phyloP scores from a whole-genome alignment of 306 rosid species.

The Inga leiocalycina region DNA sequence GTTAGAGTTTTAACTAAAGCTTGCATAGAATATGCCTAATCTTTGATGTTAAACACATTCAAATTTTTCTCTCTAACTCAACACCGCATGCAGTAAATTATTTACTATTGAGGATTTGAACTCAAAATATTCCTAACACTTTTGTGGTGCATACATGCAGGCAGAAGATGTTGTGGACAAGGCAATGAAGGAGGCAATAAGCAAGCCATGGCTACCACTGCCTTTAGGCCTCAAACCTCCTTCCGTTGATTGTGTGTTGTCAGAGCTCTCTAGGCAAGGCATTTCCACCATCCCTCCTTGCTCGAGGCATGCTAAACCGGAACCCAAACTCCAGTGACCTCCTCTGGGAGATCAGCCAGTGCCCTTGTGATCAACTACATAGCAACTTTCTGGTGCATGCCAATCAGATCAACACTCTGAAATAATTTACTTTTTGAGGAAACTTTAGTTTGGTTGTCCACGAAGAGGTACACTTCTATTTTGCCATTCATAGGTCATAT shows the following conservation, averaged over 20 bases:
- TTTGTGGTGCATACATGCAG: conserved; percentile 51
- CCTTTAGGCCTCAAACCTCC: conserved; percentile 95
- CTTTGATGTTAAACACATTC: not conserved
- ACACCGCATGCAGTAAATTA: not conserved
- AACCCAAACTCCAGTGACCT: conserved; percentile 17
- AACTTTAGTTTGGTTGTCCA: not conserved
- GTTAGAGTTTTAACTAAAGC: not conserved
- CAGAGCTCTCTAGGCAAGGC: conserved; percentile 84
- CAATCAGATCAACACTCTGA: conserved; percentile 24
- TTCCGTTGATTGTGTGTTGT: conserved; percentile 73
- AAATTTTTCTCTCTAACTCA: not conserved
- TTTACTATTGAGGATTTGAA: not conserved
- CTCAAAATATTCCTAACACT: not conserved
- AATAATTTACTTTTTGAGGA: conserved; percentile 21
- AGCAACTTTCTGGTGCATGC: not conserved
- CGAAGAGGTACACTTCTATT: not conserved
- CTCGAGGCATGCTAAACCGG: conserved; percentile 31
- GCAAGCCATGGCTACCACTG: conserved; percentile 91
- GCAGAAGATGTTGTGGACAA: conserved; percentile 86
- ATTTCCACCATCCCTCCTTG: conserved; percentile 68
- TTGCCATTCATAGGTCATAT: not conserved
- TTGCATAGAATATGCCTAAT: not conserved
- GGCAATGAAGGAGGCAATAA: conserved; percentile 80
- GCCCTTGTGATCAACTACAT: not conserved
- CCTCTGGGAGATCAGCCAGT: not conserved